A percentile compares a stretch with the other conserved stretches of the same genome.
Evolutionary conservation across 805 yeast species (phyloP).

Genomic region (Pichia cabralensis): DNA sequence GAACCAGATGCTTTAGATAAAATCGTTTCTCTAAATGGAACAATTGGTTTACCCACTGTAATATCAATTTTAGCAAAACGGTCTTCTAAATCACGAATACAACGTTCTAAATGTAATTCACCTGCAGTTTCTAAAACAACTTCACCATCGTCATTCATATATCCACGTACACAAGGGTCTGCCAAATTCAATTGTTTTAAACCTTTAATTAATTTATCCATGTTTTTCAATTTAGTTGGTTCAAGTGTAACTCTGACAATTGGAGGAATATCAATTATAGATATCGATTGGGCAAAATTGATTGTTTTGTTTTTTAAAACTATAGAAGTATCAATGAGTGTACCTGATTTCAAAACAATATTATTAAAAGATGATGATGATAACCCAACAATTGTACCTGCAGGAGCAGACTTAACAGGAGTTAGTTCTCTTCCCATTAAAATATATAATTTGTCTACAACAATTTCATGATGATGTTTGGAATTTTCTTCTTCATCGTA

Average conservation of each 20-base stretch:
- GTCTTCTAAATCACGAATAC: conserved; percentile 81
- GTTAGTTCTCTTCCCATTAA: conserved; percentile 91
- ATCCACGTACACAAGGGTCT: conserved; percentile 90
- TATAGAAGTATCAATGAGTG: conserved; percentile 39
- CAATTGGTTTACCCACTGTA: conserved; percentile 80
- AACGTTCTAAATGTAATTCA: conserved; percentile 89
- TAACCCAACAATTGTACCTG: conserved; percentile 92
- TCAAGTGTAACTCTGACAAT: conserved; percentile 94
- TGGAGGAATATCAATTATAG: conserved; percentile 72
- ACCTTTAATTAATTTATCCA: conserved; percentile 69
- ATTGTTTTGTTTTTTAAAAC: conserved; percentile 26
- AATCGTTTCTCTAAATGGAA: conserved; percentile 88
- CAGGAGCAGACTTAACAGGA: conserved; percentile 70
- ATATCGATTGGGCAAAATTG: conserved; percentile 71
- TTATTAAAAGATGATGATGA: conserved; percentile 68
- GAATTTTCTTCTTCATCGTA: conserved; percentile 12
- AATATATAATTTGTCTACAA: conserved; percentile 60
- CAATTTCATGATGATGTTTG: conserved; percentile 31
- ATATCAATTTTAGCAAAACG: conserved; percentile 90
- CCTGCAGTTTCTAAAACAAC: conserved; percentile 93
- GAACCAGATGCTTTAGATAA: conserved; percentile 19
- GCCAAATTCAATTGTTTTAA: conserved; percentile 71
- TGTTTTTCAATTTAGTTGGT: conserved; percentile 76
- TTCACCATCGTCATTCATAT: conserved; percentile 84
- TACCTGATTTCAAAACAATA: conserved; percentile 76